Evolutionary conservation across 2,329 filamentous ascomycete genomes (phyloP).

Genomic region (Rhexocercosporidium sp.): DNA sequence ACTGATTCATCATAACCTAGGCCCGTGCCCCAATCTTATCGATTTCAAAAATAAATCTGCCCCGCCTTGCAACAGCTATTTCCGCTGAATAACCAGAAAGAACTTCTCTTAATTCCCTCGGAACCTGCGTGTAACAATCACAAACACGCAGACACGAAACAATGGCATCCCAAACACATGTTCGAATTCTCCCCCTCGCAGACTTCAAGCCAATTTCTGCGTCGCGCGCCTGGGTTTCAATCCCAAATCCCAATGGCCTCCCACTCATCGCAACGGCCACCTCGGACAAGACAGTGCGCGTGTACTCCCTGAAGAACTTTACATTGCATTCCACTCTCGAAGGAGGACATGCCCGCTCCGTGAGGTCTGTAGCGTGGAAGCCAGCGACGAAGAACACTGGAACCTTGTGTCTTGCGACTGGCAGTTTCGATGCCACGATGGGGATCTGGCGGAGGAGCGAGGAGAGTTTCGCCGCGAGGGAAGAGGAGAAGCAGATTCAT

Average conservation of each 20-base stretch:
- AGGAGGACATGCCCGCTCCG: conserved; percentile 88
- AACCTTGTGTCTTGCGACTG: conserved; percentile 83
- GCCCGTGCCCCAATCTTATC: conserved; percentile 5
- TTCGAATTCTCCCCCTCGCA: conserved; percentile 31
- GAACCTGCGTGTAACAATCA: not conserved
- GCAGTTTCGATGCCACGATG: conserved; percentile 91
- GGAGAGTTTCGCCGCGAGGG: conserved; percentile 11
- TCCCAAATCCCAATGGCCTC: conserved; percentile 78
- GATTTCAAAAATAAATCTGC: conserved; percentile 7
- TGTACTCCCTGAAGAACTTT: conserved; percentile 87
- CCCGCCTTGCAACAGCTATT: not conserved
- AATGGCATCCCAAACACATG: conserved; percentile 3
- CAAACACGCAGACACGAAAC: not conserved
- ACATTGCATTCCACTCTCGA: conserved; percentile 78
- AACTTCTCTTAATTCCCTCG: not conserved
- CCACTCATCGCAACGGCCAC: conserved; percentile 90
- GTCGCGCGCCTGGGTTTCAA: conserved; percentile 82
- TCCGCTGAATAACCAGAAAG: not conserved
- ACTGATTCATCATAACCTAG: not conserved
- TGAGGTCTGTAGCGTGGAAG: conserved; percentile 90
- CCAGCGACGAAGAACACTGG: conserved; percentile 63
- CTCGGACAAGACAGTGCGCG: conserved; percentile 81
- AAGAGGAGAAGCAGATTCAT: conserved; percentile 44
- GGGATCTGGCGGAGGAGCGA: conserved; percentile 77
- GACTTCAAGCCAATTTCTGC: conserved; percentile 56